Evolutionary conservation across 164 flowering plant genomes (phyloP), one percentile per base, ranked within the genome.

Genomic region (Dillenia suffruticosa): DNA sequence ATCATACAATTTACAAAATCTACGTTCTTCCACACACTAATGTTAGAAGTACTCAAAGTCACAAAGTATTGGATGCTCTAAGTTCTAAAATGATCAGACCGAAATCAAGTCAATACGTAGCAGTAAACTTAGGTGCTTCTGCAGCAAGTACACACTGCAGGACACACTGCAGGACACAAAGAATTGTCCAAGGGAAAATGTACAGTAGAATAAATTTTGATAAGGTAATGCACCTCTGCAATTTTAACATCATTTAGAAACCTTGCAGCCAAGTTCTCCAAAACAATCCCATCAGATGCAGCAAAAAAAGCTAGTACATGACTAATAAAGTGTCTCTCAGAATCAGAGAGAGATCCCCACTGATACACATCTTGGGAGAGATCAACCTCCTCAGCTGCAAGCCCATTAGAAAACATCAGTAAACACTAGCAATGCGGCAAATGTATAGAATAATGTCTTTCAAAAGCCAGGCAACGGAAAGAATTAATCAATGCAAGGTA

Each of bases 251-350:
- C 97, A 26, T 81, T 81, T 52, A 90, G 57, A 70, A 90, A 90
- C 61, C 96, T 78, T 10, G 82, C 91, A 64, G 93, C 97, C 76
- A 90, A 73, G 63, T 90, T 90, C 72, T 90, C 96, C 72, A 90
- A 70, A 55, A 90, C 97, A 61, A 90, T 90, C 57, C 97, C 97
- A 79, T 90, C 97, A 54, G 97, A 88, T 47, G 96, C 85, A 57
- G 97, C 97, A 61, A 90, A 90, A 69, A 88, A 90, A 22, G 97
- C 97, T 24, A 90, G 69, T 8, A 88, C 81, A 65, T 90, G 95
- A 54, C 84, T 81, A 61, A 90, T 73, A 63, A 90, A 90, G 74
- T 85, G 87, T 63, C 80, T 82, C 74, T 90, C 97, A 12, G 87
- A 77, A 49, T 51, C 68, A 40, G 86, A 66, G 45, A 83, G 67